A percentile compares a stretch with the other conserved stretches of the same genome.
Conservation (phyloP, 441 rosid genomes). For the Syzygium syzygioides region DNA sequence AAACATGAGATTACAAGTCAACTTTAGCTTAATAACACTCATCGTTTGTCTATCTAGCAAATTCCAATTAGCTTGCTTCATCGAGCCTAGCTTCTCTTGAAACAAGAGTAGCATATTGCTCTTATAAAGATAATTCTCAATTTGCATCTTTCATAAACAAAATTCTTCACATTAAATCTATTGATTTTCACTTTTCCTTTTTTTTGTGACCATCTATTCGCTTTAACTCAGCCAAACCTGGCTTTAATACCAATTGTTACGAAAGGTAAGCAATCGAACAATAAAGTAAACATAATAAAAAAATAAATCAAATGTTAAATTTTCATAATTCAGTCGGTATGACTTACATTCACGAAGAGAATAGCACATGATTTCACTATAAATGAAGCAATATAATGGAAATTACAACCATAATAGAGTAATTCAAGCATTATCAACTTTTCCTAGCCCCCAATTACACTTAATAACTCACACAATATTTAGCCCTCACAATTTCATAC, state of each 20-base stretch:
- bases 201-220: not conserved
- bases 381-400: not conserved
- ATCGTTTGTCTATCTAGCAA: not conserved
- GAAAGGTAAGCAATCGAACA: not conserved
- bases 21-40: not conserved
- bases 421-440: not conserved
- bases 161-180: not conserved
- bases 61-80: not conserved
- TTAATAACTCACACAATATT: not conserved
- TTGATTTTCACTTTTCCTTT: not conserved
- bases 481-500: not conserved
- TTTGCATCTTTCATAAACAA: rapidly evolving
- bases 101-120: not conserved
- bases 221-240: rapidly evolving
- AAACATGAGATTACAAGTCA: not conserved
- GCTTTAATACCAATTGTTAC: rapidly evolving
- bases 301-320: not conserved
- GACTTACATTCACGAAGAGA: not conserved
- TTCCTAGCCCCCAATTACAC: not conserved
- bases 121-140: not conserved
- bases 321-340: not conserved
- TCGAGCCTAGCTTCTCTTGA: not conserved
- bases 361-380: not conserved
- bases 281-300: not conserved
- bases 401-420: not conserved